A percentile compares a stretch with the other conserved stretches of the same genome.
Evolutionary conservation across 257 asterid genomes (phyloP).

Genomic region (Salvia hispanica): DNA sequence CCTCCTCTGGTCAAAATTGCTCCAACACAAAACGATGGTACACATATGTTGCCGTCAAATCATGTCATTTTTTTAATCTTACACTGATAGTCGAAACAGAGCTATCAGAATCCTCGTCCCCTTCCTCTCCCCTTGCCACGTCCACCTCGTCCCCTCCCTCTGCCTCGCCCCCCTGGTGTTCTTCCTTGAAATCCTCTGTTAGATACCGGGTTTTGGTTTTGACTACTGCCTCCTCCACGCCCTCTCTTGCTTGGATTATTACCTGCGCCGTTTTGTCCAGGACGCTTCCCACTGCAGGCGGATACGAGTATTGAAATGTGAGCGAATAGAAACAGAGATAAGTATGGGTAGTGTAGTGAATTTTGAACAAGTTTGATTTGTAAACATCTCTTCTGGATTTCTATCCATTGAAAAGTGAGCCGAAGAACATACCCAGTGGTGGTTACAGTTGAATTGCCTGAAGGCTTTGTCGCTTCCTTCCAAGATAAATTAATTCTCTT

Average conservation of each 20-base stretch:
- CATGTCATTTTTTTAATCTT: slow-evolving; percentile 10
- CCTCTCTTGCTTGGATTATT: slow-evolving; percentile 54
- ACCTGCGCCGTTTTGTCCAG: slow-evolving; percentile 50
- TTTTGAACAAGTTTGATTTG: background rate
- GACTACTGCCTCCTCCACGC: slow-evolving; percentile 59
- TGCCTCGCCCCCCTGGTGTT: slow-evolving; percentile 52
- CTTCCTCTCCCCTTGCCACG: slow-evolving; percentile 54
- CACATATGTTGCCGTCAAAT: background rate
- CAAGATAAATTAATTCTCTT: slow-evolving; percentile 76
- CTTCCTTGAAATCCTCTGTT: slow-evolving; percentile 53
- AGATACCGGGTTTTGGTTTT: slow-evolving; percentile 43
- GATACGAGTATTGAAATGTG: background rate
- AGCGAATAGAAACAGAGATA: background rate
- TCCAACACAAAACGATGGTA: slow-evolving; percentile 17
- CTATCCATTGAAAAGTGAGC: background rate
- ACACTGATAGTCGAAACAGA: slow-evolving; percentile 22
- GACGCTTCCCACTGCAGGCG: slow-evolving; percentile 64
- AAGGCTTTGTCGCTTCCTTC: slow-evolving; percentile 71
- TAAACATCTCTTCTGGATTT: background rate
- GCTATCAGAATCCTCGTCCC: slow-evolving; percentile 54
- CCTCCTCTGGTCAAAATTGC: slow-evolving; percentile 38
- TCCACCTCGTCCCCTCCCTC: slow-evolving; percentile 51
- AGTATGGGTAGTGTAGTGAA: background rate
- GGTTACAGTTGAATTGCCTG: slow-evolving; percentile 45
- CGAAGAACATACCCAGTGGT: slow-evolving; percentile 58